Base-by-base conservation (phyloP, 345 rosid genomes). In the Eucalyptus rudis region DNA sequence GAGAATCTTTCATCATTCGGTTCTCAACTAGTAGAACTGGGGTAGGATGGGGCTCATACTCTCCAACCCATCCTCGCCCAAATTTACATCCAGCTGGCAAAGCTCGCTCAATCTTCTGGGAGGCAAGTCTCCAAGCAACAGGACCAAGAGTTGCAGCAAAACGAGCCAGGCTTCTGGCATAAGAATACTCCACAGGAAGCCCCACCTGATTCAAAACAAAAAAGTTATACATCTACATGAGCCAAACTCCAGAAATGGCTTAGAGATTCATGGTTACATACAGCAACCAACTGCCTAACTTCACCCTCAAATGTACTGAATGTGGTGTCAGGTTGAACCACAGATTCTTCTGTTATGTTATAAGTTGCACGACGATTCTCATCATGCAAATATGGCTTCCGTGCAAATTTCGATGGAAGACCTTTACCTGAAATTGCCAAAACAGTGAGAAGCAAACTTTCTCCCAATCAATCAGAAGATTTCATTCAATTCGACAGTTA, bases 41-140 rank as follows among this genome's bases (percentile, higher is more conserved):
- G 29, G 95, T 94, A 87, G 98, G 95, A 90, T 95, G 96, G 8
- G 99, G 99, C 90, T 96, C 98, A 66, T 96, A 96, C 89, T 96
- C 99, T 88, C 95, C 96, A 81, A 96, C 99, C 99, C 99, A 96
- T 47, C 99, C 99, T 66, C 94, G 96, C 71, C 99, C 99, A 90
- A 92, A 96, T 92, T 97, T 95, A 90, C 91, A 92, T 47, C 94
- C 98, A 87, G 92, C 88, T 90, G 97, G 98, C 87, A 97, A 90
- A 89, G 96, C 92, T 92, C 91, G 94, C 92, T 96, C 94, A 89
- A 96, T 96, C 92, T 95, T 93, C 88, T 93, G 93, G 33, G 98
- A 94, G 79, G 99, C 99, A 91, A 94, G 94, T 89, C 92, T 95
- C 99, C 99, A 96, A 68, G 98, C 97, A 86, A 92, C 88, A 87